Evolutionary conservation across 164 flowering plant species (phyloP), one percentile per base, ranked within the genome.

Genomic region (Akebia trifoliata): DNA sequence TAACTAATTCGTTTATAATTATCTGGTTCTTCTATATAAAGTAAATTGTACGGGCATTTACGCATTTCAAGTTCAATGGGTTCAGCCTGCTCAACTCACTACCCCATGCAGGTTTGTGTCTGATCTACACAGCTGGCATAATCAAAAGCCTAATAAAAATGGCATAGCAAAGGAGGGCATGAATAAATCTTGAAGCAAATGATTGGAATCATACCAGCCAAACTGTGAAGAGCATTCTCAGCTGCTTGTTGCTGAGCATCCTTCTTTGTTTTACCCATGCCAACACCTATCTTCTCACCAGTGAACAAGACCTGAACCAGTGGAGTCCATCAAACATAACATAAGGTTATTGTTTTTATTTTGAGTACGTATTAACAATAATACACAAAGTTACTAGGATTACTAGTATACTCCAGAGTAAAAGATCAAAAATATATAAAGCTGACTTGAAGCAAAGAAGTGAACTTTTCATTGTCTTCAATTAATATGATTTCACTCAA

Each of bases 241-340:
- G 98, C 95, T 63, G 97, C 98, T 76, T 82, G 92, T 35, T 81
- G 91, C 54, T 86, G 94, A 40, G 98, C 98, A 67, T 89, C 97
- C 69, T 78, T 87, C 69, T 82, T 82, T 14, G 97, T 93, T 76
- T 72, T 84, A 24, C 97, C 96, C 78, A 79, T 81, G 30, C 99
- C 99, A 68, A 72, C 71, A 49, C 94, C 96, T 40, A 93, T 85
- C 80, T 76, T 93, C 68, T 90, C 96, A 38, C 99, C 99, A 51
- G 84, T 70, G 54, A 92, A 89, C 55, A 80, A 72, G 44, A 89
- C 96, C 98, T 92, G 50, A 30, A 72, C 28, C 56, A 65, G 38
- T 9, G 11, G 6, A 26, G 4, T 18, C 22, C 21, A 28, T 38
- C 9, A 32, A 34, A 58, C 18, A 48, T 10, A 17, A 37, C 2